Evolutionary conservation across 2,329 filamentous ascomycete species (phyloP), one percentile per base, ranked within the genome.

Genomic region (Pleurostoma richardsiae): DNA sequence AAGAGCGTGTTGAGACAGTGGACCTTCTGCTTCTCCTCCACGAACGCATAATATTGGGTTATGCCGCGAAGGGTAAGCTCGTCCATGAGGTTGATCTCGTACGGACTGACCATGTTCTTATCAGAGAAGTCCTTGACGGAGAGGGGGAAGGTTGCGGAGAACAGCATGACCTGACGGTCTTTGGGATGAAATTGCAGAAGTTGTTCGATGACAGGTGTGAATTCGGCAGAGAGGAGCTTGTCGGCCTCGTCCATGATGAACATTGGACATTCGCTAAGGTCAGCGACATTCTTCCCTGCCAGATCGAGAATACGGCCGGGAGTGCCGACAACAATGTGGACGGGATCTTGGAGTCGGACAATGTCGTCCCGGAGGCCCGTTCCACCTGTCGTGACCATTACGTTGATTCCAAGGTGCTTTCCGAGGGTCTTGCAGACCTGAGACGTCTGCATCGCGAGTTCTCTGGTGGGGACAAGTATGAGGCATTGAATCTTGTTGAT

Each of bases 211-310:
- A 96, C 91, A 29, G 92, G 90, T 5, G 94, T 99, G 65, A 99
- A 99, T 65, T 99, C 94, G 49, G 89, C 83, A 5, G 94, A 99
- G 43, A 99, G 80, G 51, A 99, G 83, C 75, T 99, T 99, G 71
- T 99, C 94, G 46, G 94, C 94, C 69, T 99, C 94, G 62, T 99
- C 94, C 94, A 99, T 99, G 71, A 99, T 90, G 66, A 99, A 99
- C 63, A 95, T 97, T 59, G 90, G 86, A 66, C 94, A 97, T 71
- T 95, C 87, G 59, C 91, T 95, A 43, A 99, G 80, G 69, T 99
- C 94, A 53, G 94, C 94, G 50, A 99, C 91, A 54, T 88, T 90
- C 74, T 99, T 97, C 67, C 91, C 90, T 49, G 94, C 92, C 57
- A 99, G 74, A 73, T 99, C 94, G 53, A 97, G 82, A 59, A 99